Evolutionary conservation across 257 asterid genomes (phyloP).

Genomic region (Jacaranda copaia): DNA sequence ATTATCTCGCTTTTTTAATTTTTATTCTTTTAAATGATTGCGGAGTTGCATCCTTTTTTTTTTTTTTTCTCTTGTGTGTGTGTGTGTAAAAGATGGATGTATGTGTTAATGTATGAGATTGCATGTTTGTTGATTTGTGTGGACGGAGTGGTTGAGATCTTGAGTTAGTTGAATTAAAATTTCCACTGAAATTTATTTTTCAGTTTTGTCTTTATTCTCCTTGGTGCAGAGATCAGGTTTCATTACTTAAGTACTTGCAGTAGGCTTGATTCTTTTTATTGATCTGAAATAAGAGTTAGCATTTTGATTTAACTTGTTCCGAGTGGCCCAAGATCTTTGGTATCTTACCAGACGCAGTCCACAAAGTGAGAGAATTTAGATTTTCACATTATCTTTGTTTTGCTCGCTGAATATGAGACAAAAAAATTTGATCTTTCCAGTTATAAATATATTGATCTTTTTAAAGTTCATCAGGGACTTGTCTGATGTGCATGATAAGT

Average conservation of each 20-base stretch:
- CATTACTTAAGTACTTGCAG: not conserved
- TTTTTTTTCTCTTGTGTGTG: not conserved
- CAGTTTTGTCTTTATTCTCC: not conserved
- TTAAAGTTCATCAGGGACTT: too few species aligned
- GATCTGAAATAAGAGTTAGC: not conserved
- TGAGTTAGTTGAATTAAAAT: slow-evolving; percentile 13
- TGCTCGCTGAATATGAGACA: too few species aligned
- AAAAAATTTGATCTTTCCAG: too few species aligned
- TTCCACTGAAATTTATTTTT: not conserved
- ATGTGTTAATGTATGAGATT: not conserved
- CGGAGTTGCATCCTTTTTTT: not conserved
- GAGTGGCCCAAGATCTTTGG: slow-evolving; percentile 9
- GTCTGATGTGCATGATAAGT: not conserved
- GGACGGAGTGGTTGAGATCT: slow-evolving; percentile 31
- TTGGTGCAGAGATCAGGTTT: slow-evolving; percentile 22
- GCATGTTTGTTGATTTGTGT: not conserved
- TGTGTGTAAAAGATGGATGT: not conserved
- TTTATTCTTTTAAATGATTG: slow-evolving; percentile 1
- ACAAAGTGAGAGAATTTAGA: not conserved
- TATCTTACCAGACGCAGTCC: not conserved
- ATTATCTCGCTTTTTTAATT: not conserved
- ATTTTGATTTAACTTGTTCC: slow-evolving; percentile 10
- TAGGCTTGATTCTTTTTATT: not conserved
- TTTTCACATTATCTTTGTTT: too few species aligned
- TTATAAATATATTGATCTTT: too few species aligned